A percentile compares a stretch with the other conserved stretches of the same genome.
Conservation (phyloP, 2,329 filamentous ascomycete species). For the Anisogramma anomala region DNA sequence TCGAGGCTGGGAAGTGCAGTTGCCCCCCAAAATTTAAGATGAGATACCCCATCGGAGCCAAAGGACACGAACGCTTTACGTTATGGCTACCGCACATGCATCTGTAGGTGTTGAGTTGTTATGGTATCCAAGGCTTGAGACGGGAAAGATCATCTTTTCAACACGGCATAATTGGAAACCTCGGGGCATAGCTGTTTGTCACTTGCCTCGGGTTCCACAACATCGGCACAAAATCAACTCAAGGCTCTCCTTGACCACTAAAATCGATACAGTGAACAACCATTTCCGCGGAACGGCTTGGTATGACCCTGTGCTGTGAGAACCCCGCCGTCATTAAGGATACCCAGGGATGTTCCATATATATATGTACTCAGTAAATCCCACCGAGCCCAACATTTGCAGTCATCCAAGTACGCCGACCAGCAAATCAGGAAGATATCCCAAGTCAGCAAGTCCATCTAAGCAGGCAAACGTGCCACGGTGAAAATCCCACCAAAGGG, state of each 20-base stretch:
- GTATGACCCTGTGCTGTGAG: too few species aligned
- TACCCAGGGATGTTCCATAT: too few species aligned
- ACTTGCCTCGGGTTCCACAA: too few species aligned
- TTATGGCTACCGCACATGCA: conserved; percentile 8
- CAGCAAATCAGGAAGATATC: too few species aligned
- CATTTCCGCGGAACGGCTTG: too few species aligned
- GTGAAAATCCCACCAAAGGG: too few species aligned
- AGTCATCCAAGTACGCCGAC: too few species aligned
- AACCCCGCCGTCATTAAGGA: too few species aligned
- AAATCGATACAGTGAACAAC: too few species aligned
- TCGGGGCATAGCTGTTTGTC: not conserved
- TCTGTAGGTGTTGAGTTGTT: conserved; percentile 12
- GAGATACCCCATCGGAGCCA: conserved; percentile 7
- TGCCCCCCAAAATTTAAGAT: conserved; percentile 1
- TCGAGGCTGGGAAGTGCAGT: not conserved
- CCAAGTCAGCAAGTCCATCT: not conserved
- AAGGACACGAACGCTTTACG: not conserved
- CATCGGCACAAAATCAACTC: not conserved
- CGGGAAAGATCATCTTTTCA: conserved; percentile 6
- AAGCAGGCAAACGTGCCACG: not conserved
- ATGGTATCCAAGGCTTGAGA: not conserved
- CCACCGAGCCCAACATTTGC: too few species aligned
- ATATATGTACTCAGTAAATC: too few species aligned
- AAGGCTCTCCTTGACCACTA: not conserved
- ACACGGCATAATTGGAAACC: conserved; percentile 6